phyloP scores from a whole-genome alignment of 768 basidiomycete species.

The Phlebiopsis gigantea region DNA sequence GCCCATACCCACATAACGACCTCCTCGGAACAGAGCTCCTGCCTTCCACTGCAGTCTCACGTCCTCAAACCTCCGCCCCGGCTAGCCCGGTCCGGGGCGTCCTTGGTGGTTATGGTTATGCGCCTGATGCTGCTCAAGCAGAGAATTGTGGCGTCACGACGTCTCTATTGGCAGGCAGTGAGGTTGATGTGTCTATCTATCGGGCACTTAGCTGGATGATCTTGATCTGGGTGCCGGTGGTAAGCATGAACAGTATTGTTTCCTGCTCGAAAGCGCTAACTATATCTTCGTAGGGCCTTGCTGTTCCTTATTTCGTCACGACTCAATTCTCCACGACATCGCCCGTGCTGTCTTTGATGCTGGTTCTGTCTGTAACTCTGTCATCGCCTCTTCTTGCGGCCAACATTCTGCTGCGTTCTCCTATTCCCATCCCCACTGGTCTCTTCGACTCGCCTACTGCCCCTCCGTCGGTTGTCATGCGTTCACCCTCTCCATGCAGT shows the following conservation, averaged over 20 bases:
- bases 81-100: conserved; percentile 62
- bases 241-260: conserved; percentile 41
- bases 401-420: conserved; percentile 54
- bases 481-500: conserved; percentile 39
- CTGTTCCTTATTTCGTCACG: conserved; percentile 54
- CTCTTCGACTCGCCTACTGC: conserved; percentile 51
- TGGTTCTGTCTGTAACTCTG: conserved; percentile 59
- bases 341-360: conserved; percentile 39
- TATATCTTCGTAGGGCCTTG: conserved; percentile 38
- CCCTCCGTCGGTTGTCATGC: conserved; percentile 36
- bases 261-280: background rate
- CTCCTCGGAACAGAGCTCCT: conserved; percentile 13
- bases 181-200: conserved; percentile 50
- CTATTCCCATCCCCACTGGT: conserved; percentile 61
- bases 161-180: conserved; percentile 36
- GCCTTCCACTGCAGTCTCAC: conserved; percentile 32
- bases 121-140: conserved; percentile 36
- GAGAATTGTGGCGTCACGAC: conserved; percentile 51
- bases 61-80: conserved; percentile 48
- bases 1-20: conserved; percentile 35
- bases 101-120: conserved; percentile 64
- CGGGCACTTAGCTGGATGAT: conserved; percentile 60
- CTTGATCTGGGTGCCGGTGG: conserved; percentile 65
- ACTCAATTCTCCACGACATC: conserved; percentile 36
- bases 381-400: conserved; percentile 64